A percentile compares a stretch with the other conserved stretches of the same genome.
Evolutionary conservation across 106 monocot species (phyloP).

Genomic region (Xerophyta viscosa): DNA sequence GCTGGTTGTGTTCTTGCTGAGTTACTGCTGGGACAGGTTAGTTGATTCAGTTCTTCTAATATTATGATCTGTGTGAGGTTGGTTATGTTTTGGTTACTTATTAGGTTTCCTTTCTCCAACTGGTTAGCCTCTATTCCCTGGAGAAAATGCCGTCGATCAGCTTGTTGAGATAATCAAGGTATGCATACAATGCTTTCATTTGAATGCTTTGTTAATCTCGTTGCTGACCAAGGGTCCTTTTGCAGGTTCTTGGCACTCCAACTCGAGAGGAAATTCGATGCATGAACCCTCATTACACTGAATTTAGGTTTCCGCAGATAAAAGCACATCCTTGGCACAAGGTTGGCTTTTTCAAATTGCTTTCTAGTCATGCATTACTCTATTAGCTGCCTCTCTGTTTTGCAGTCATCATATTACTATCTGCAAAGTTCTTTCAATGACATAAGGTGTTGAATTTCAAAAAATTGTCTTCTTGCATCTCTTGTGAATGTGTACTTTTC

Average conservation of each 20-base stretch:
- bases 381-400: too few species aligned
- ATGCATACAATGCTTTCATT: not conserved
- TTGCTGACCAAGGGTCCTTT: not conserved
- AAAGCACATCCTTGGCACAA: slow-evolving; percentile 84
- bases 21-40: slow-evolving; percentile 48
- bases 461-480: too few species aligned
- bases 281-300: slow-evolving; percentile 74
- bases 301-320: slow-evolving; percentile 75
- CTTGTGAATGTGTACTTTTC: too few species aligned
- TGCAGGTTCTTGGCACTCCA: slow-evolving; percentile 75
- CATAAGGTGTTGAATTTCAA: too few species aligned
- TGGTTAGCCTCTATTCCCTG: slow-evolving; percentile 65
- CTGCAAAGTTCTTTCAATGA: too few species aligned
- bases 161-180: slow-evolving; percentile 81
- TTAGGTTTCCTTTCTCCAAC: not conserved
- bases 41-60: not conserved
- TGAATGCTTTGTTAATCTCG: not conserved
- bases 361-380: too few species aligned
- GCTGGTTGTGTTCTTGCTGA: slow-evolving; percentile 58
- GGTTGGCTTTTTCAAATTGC: slow-evolving; percentile 18
- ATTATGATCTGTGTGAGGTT: not conserved
- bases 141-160: slow-evolving; percentile 64
- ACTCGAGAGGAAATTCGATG: slow-evolving; percentile 78
- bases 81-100: not conserved
- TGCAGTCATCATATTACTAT: too few species aligned